These are phyloP conservation scores for Heracleum sosnowskyi DNA, from an alignment of 129 eudicot genomes.

Conservation along the genomic window DNA sequence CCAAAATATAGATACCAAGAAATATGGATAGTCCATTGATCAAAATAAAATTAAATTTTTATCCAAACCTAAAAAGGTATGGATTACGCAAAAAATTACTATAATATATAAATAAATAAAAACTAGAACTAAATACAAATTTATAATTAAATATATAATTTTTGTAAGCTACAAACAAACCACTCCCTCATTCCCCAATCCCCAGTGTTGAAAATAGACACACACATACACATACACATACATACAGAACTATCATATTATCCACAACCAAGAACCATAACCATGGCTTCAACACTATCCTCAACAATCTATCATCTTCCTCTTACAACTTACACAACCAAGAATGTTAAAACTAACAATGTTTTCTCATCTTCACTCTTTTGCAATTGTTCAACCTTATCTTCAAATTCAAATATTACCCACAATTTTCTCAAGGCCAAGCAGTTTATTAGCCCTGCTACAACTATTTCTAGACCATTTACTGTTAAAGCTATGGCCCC, in stretches of 20 bases:
- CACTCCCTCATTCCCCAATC: too few species aligned
- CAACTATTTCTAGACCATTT: conserved; percentile 37
- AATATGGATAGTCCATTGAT: too few species aligned
- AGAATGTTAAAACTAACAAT: neutral
- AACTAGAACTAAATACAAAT: too few species aligned
- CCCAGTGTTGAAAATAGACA: neutral
- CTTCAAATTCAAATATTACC: conserved; percentile 22
- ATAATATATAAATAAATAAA: too few species aligned
- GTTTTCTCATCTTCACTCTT: conserved; percentile 21
- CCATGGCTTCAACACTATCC: conserved; percentile 7
- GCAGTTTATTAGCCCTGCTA: neutral
- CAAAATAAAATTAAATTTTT: too few species aligned
- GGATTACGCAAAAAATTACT: too few species aligned
- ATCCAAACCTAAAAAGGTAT: too few species aligned
- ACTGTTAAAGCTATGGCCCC: conserved; percentile 85
- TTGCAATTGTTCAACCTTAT: conserved; percentile 17
- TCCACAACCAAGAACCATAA: neutral
- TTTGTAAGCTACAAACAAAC: too few species aligned
- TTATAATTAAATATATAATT: too few species aligned
- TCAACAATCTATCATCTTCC: neutral
- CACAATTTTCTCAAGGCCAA: conserved; percentile 21
- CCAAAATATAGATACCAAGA: too few species aligned
- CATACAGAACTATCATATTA: neutral
- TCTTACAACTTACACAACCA: neutral
- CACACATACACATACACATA: neutral